Conservation (phyloP, 495 filamentous ascomycete genomes). For the Baudoinia panamericana region DNA sequence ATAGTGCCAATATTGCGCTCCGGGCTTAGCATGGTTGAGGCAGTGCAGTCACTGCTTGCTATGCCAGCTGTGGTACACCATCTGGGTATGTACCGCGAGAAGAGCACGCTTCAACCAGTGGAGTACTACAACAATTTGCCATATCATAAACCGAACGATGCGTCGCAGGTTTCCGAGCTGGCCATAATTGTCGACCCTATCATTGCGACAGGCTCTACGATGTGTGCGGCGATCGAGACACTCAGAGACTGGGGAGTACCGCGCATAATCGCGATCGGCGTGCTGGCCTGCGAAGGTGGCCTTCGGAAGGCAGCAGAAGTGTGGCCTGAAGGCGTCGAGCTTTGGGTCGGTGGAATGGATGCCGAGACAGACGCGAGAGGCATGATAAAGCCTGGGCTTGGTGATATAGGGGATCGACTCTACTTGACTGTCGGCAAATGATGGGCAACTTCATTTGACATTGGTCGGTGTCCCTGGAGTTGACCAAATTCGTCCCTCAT, state of each 20-base stretch:
- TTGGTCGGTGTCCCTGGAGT: too few species aligned
- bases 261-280: slow-evolving; percentile 63
- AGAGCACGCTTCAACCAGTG: slow-evolving; percentile 68
- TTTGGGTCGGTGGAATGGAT: slow-evolving; percentile 78
- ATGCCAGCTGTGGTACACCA: slow-evolving; percentile 74
- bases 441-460: too few species aligned
- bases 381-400: slow-evolving; percentile 84
- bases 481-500: too few species aligned
- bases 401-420: slow-evolving; percentile 83
- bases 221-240: slow-evolving; percentile 77
- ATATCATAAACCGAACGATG: slow-evolving; percentile 38
- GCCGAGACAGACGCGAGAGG: slow-evolving; percentile 54
- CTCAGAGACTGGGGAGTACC: slow-evolving; percentile 81
- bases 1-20: slow-evolving; percentile 88
- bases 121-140: slow-evolving; percentile 99
- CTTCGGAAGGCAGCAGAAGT: slow-evolving; percentile 53
- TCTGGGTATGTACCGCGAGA: slow-evolving; percentile 85
- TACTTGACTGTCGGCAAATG: slow-evolving; percentile 89
- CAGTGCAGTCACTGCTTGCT: slow-evolving; percentile 72
- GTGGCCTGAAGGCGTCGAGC: slow-evolving; percentile 60
- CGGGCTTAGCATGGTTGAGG: slow-evolving; percentile 81
- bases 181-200: slow-evolving; percentile 84
- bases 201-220: slow-evolving; percentile 85
- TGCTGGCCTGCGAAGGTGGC: slow-evolving; percentile 57
- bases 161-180: slow-evolving; percentile 38